Evolutionary conservation across 2,329 filamentous ascomycete species (phyloP).

Genomic region (Iodosphaeria phyllophila): DNA sequence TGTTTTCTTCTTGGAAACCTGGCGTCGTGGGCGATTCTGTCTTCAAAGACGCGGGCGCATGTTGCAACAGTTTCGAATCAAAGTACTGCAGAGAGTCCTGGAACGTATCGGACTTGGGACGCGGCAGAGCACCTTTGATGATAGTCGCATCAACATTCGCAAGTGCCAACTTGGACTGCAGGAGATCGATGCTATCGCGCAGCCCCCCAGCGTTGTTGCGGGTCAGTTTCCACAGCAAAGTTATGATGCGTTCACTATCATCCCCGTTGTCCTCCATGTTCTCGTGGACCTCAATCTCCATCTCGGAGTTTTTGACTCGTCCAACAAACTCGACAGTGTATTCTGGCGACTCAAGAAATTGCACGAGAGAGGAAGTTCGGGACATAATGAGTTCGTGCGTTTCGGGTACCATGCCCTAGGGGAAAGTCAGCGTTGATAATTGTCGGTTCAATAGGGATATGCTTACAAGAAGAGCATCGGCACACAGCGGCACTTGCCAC

Average conservation of each 20-base stretch:
- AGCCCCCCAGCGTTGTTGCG: conserved; percentile 92
- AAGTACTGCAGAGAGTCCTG: conserved; percentile 95
- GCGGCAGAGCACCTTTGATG: conserved; percentile 84
- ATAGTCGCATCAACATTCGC: conserved; percentile 76
- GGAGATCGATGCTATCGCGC: conserved; percentile 87
- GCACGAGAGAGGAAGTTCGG: conserved; percentile 55
- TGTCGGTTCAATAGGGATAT: not conserved
- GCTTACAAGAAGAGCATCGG: conserved; percentile 75
- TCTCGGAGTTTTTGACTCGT: conserved; percentile 88
- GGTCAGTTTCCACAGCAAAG: conserved; percentile 66
- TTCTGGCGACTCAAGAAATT: conserved; percentile 64
- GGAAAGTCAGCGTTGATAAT: not conserved
- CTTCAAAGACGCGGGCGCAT: conserved; percentile 61
- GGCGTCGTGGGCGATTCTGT: conserved; percentile 81
- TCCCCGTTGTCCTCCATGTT: conserved; percentile 39
- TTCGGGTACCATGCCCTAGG: conserved; percentile 85
- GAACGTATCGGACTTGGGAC: conserved; percentile 97
- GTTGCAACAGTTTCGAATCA: conserved; percentile 88
- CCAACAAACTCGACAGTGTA: conserved; percentile 65
- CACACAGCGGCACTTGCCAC: conserved; percentile 93
- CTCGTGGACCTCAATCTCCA: conserved; percentile 61
- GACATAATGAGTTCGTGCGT: conserved; percentile 80
- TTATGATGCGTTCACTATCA: conserved; percentile 36
- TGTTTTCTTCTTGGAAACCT: conserved; percentile 65
- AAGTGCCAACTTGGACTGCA: conserved; percentile 70